Evolutionary conservation across 1,284 basidiomycete genomes (phyloP), one percentile per base, ranked within the genome.

Genomic region (Mycena citricolor): DNA sequence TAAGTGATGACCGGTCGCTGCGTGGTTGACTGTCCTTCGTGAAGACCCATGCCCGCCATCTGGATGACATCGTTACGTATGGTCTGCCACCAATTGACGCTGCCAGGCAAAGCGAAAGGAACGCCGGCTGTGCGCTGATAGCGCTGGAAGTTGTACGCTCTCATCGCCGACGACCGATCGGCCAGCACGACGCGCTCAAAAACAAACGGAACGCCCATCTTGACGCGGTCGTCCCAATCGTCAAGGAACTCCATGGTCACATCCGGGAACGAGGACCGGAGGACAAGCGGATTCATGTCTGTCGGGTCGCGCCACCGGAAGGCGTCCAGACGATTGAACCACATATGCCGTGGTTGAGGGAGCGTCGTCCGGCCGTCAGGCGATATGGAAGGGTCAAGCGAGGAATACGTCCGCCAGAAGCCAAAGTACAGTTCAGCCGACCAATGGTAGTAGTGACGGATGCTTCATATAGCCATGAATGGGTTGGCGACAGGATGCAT

Each of bases 351-450:
- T 0, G 86, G 79, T 1, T 84, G 71, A 0, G 87, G 86, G 16
- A 94, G 81, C 1, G 72, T 67, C 2, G 84, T 84, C 35, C 76
- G 73, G 16, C 89, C 90, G 28, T 73, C 67, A 0, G 75, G 54
- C 8, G 80, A 65, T 50, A 92, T 90, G 19, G 67, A 68, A 1
- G 77, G 76, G 62, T 92, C 90, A 13, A 93, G 72, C 1, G 86
- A 83, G 24, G 89, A 79, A 60, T 93, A 94, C 0, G 90, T 83
- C 17, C 90, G 76, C 90, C 90, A 94, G 54, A 93, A 77, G 32
- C 91, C 90, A 51, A 90, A 90, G 65, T 88, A 84, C 13, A 93
- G 77, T 61, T 95, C 92, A 5, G 91, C 91, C 22, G 86, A 82
- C 77, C 86, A 93, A 57, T 90, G 85, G 60, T 88, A 89, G 57